These are phyloP conservation scores for Fusarium begoniae DNA, from an alignment of 2,329 filamentous ascomycete species.

Conservation along the genomic window DNA sequence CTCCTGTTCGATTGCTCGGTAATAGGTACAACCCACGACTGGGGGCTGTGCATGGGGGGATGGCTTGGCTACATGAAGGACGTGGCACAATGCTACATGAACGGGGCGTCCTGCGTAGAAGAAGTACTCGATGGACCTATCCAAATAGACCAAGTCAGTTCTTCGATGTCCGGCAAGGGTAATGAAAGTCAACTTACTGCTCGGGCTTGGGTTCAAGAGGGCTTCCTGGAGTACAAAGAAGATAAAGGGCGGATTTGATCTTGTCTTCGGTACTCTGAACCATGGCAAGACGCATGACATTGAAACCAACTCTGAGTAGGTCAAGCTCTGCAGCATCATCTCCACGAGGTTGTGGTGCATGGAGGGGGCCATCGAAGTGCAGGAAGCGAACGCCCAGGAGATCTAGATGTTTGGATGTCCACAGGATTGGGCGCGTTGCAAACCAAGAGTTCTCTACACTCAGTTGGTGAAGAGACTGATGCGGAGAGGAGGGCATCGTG, in stretches of 20 bases:
- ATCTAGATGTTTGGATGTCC: neutral
- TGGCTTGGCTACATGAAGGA: neutral
- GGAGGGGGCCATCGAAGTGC: neutral
- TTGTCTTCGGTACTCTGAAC: neutral
- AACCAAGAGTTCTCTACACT: neutral
- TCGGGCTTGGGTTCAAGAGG: neutral
- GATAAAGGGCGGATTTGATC: neutral
- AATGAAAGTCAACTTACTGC: neutral
- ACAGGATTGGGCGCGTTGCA: neutral
- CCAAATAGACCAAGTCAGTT: neutral
- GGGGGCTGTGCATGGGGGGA: neutral
- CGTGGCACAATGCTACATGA: neutral
- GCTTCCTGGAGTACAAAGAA: neutral
- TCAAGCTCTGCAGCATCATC: neutral
- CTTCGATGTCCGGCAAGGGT: neutral
- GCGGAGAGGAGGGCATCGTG: neutral
- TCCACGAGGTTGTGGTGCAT: neutral
- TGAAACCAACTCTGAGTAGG: neutral
- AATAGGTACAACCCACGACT: neutral
- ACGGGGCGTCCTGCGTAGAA: neutral
- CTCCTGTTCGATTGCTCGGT: neutral
- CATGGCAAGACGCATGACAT: neutral
- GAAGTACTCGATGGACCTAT: too few species aligned
- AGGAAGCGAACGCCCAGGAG: neutral
- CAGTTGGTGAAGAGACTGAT: neutral